Evolutionary conservation across 805 yeast species (phyloP).

Genomic region (Starmera quercuum): DNA sequence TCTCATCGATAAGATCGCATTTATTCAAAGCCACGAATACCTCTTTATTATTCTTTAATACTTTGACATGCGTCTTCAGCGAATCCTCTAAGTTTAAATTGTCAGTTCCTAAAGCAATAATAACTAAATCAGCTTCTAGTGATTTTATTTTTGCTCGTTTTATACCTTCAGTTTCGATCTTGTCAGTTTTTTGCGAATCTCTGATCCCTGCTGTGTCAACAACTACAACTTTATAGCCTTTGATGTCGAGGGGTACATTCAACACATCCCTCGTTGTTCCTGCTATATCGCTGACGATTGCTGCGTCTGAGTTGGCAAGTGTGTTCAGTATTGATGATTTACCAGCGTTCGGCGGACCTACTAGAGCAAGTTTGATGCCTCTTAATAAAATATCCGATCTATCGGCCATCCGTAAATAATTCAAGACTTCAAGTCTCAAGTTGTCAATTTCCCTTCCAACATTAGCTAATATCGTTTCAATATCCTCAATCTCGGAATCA

Average conservation of each 20-base stretch:
- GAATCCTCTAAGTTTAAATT: constrained; percentile 28
- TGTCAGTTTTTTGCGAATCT: constrained; percentile 35
- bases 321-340: constrained; percentile 79
- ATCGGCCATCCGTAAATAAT: constrained; percentile 35
- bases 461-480: constrained; percentile 39
- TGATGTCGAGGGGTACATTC: constrained; percentile 72
- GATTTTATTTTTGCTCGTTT: constrained; percentile 61
- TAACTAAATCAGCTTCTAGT: constrained; percentile 52
- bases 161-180: constrained; percentile 76
- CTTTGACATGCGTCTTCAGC: constrained; percentile 30
- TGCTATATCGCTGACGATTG: constrained; percentile 84
- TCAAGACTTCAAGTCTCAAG: constrained; percentile 37
- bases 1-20: constrained; percentile 35
- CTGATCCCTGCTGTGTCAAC: constrained; percentile 95
- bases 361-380: constrained; percentile 65
- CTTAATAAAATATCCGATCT: constrained; percentile 55
- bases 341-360: constrained; percentile 97
- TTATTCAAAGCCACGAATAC: constrained; percentile 52
- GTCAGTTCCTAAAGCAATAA: constrained; percentile 55
- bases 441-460: constrained; percentile 37
- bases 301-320: constrained; percentile 74
- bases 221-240: constrained; percentile 75
- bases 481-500: constrained; percentile 75
- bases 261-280: constrained; percentile 93
- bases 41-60: constrained; percentile 19